Evolutionary conservation across 2,329 filamentous ascomycete species (phyloP).

Genomic region (Aspergillus clavatus): DNA sequence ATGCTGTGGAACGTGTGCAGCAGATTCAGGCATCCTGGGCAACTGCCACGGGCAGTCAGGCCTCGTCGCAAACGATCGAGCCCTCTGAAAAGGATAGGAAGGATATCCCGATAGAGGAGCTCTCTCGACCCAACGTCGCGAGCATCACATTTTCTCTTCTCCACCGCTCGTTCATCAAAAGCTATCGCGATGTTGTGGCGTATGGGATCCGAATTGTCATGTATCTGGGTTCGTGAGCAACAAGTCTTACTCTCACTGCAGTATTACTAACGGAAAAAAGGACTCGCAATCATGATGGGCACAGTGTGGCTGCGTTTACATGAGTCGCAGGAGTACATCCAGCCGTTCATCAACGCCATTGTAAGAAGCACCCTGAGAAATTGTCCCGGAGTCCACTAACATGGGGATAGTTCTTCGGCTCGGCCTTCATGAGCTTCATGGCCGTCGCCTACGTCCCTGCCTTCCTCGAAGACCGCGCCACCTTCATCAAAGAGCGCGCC

Average conservation of each 20-base stretch:
- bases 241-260: background rate
- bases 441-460: conserved; percentile 79
- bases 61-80: conserved; percentile 16
- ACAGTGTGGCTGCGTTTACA: conserved; percentile 76
- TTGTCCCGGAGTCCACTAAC: background rate
- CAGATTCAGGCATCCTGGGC: conserved; percentile 55
- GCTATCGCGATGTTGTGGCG: conserved; percentile 74
- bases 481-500: conserved; percentile 70
- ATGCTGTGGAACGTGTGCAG: conserved; percentile 47
- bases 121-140: conserved; percentile 41
- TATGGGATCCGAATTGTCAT: conserved; percentile 79
- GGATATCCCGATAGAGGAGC: conserved; percentile 14
- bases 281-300: conserved; percentile 78
- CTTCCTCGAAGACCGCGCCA: conserved; percentile 71
- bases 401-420: conserved; percentile 57
- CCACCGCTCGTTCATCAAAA: conserved; percentile 77
- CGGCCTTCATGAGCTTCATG: conserved; percentile 75
- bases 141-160: conserved; percentile 61
- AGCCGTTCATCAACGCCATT: conserved; percentile 77
- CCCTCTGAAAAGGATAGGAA: conserved; percentile 24
- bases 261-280: conserved; percentile 27
- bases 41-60: conserved; percentile 25
- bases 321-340: conserved; percentile 66
- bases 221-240: conserved; percentile 56
- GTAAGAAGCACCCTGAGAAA: conserved; percentile 29